These are phyloP conservation scores for Acanthamoeba triangularis DNA, from an alignment of 208 protist species.

Conservation along the genomic window DNA sequence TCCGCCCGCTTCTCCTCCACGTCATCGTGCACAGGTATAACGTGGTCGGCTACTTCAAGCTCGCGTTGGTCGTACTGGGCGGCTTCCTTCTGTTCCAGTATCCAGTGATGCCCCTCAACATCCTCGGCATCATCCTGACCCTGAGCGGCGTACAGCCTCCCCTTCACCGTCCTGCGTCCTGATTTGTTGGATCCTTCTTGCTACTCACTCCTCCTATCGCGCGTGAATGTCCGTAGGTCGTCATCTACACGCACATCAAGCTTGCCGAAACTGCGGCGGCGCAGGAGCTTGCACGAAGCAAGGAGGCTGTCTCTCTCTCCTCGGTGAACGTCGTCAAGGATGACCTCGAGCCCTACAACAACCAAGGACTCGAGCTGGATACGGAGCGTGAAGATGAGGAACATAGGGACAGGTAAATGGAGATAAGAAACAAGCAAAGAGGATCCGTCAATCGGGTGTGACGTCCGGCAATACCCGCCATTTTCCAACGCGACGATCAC, in stretches of 20 bases:
- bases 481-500: no score
- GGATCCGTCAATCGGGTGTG: no score
- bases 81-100: slow-evolving; percentile 91
- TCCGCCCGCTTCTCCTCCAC: neutral
- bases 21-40: slow-evolving; percentile 72
- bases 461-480: no score
- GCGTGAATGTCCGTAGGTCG: neutral
- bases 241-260: slow-evolving; percentile 65
- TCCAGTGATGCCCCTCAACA: slow-evolving; percentile 27
- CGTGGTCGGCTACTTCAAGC: slow-evolving; percentile 94
- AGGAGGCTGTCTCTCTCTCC: neutral
- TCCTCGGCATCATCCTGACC: slow-evolving; percentile 33
- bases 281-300: neutral
- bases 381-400: neutral
- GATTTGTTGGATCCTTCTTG: neutral
- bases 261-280: slow-evolving; percentile 2
- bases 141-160: neutral
- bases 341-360: neutral
- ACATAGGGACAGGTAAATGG: no score
- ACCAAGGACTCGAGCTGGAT: no score
- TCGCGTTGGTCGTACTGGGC: slow-evolving; percentile 89
- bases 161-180: neutral
- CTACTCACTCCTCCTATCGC: neutral
- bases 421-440: no score
- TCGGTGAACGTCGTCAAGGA: slow-evolving; percentile 27